Percentiles rank a stretch among this genome's conserved stretches.
phyloP scores from a whole-genome alignment of 768 basidiomycete genomes.

The Pluteus cervinus region DNA sequence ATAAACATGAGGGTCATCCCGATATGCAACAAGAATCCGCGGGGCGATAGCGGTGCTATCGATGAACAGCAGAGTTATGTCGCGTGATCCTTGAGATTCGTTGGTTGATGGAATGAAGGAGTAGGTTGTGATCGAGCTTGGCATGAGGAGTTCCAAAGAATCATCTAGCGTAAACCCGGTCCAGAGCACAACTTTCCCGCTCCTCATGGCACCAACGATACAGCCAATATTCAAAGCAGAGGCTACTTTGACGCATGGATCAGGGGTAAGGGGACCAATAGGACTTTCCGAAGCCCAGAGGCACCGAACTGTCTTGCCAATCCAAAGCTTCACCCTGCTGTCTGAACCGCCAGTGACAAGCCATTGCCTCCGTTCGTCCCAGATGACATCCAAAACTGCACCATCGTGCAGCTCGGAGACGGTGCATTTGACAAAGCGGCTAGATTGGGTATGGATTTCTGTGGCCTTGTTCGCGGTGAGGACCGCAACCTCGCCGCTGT shows the following conservation, averaged over 20 bases:
- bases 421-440: conserved; percentile 40
- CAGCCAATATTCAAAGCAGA: conserved; percentile 35
- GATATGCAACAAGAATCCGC: conserved; percentile 46
- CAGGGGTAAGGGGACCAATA: conserved; percentile 27
- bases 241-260: conserved; percentile 47
- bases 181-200: conserved; percentile 57
- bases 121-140: no score
- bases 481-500: conserved; percentile 60
- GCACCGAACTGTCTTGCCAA: conserved; percentile 44
- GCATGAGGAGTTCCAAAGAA: conserved; percentile 6
- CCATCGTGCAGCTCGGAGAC: conserved; percentile 62
- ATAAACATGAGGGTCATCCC: conserved; percentile 45
- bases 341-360: conserved; percentile 56
- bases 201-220: conserved; percentile 44
- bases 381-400: conserved; percentile 47
- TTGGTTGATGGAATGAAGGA: no score
- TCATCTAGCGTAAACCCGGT: conserved; percentile 29
- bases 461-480: conserved; percentile 45
- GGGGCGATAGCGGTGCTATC: conserved; percentile 20
- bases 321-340: conserved; percentile 73
- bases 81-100: conserved; percentile 1
- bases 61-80: conserved; percentile 15
- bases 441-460: no score
- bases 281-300: conserved; percentile 56
- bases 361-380: conserved; percentile 25